Evolutionary conservation across 139 green algal genomes (phyloP).

Genomic region (Zygnema circumcarinatum): DNA sequence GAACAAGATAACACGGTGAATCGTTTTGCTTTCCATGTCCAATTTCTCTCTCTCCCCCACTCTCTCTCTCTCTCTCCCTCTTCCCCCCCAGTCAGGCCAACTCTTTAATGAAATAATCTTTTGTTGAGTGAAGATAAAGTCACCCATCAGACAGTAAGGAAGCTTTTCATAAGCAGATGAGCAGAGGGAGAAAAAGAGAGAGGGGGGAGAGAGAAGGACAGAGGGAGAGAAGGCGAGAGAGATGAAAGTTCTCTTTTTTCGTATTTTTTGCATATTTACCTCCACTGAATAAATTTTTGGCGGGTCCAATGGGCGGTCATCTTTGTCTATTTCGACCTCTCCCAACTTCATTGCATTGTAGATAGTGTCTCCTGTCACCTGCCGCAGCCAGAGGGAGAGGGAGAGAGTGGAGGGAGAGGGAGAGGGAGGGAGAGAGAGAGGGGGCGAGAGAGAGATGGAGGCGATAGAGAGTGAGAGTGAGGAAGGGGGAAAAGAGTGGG

Average conservation of each 20-base stretch:
- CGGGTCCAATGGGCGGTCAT: slow-evolving; percentile 77
- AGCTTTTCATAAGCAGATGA: slow-evolving; percentile 11
- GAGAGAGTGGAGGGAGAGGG: too few species aligned
- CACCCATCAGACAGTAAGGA: background rate
- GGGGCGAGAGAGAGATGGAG: too few species aligned
- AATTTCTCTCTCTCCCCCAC: too few species aligned
- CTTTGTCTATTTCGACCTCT: slow-evolving; percentile 79
- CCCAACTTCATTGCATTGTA: slow-evolving; percentile 89
- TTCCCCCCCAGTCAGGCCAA: background rate
- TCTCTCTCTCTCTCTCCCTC: slow-evolving; percentile 29
- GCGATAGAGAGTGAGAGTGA: too few species aligned
- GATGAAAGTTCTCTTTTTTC: too few species aligned
- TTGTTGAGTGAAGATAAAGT: slow-evolving; percentile 9
- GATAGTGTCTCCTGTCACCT: slow-evolving; percentile 82
- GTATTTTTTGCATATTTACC: slow-evolving; percentile 26
- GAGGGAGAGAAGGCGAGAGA: too few species aligned
- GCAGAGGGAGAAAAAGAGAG: background rate
- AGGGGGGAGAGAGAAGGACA: too few species aligned
- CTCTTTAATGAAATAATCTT: slow-evolving; percentile 27
- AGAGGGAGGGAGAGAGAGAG: background rate
- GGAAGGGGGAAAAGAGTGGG: too few species aligned
- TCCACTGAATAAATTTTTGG: slow-evolving; percentile 68
- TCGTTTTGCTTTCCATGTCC: slow-evolving; percentile 10
- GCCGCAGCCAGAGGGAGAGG: too few species aligned
- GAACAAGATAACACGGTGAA: background rate